phyloP scores from a whole-genome alignment of 768 basidiomycete genomes.

The Mycena polygramma region DNA sequence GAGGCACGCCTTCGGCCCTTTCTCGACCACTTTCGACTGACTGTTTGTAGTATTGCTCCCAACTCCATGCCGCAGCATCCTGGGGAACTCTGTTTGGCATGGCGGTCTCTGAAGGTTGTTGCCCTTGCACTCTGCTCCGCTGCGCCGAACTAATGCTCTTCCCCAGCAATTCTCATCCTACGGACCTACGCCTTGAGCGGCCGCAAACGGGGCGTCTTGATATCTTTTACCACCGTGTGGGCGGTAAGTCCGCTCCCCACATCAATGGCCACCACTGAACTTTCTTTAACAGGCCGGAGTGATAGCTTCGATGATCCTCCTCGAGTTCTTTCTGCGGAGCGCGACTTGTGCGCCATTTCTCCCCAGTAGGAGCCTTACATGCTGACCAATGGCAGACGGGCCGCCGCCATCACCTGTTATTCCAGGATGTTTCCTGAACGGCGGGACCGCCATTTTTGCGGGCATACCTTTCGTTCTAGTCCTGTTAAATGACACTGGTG shows the following conservation, averaged over 20 bases:
- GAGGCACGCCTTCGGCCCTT: constrained; percentile 3
- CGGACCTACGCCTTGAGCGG: constrained; percentile 35
- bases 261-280: neutral
- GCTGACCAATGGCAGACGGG: constrained; percentile 16
- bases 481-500: constrained; percentile 33
- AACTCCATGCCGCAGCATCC: constrained; percentile 26
- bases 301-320: constrained; percentile 17
- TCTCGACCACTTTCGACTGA: constrained; percentile 11
- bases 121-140: neutral
- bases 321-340: constrained; percentile 20
- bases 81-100: constrained; percentile 35
- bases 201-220: constrained; percentile 17
- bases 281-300: constrained; percentile 13
- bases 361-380: no score
- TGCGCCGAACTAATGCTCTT: neutral
- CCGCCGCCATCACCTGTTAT: constrained; percentile 23
- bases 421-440: constrained; percentile 28
- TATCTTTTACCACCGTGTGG: constrained; percentile 29
- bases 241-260: constrained; percentile 3
- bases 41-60: constrained; percentile 25
- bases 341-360: constrained; percentile 22
- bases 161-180: constrained; percentile 29
- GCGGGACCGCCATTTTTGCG: constrained; percentile 25
- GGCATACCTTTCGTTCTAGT: constrained; percentile 26
- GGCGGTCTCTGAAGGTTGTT: constrained; percentile 29